Conservation (phyloP, 176 grass and related monocot species). For the Raddia distichophylla region DNA sequence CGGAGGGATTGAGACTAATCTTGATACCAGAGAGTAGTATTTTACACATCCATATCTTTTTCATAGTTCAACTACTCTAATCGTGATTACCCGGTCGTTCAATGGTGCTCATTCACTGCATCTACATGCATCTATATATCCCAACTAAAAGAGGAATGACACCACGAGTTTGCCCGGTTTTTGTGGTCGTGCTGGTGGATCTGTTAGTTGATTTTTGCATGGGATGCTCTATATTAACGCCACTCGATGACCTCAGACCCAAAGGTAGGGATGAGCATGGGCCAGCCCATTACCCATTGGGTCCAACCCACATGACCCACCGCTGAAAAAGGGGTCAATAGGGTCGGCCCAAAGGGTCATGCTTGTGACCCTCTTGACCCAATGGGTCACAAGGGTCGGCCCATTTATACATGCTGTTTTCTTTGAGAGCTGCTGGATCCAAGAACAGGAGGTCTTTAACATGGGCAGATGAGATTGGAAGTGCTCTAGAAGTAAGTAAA, state of each 20-base stretch:
- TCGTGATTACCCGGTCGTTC: background rate
- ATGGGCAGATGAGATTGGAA: too few relatives aligned
- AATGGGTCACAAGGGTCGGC: too few relatives aligned
- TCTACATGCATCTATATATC: background rate
- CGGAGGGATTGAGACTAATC: background rate
- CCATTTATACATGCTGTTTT: too few relatives aligned
- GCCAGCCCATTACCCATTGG: too few relatives aligned
- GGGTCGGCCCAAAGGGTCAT: too few relatives aligned
- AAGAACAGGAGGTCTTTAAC: too few relatives aligned
- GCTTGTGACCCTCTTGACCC: too few relatives aligned
- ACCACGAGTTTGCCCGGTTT: background rate
- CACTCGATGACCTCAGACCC: slow-evolving; percentile 1
- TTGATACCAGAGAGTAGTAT: background rate
- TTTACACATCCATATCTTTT: background rate
- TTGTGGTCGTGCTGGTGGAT: background rate
- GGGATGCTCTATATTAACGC: background rate
- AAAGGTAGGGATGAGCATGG: too few relatives aligned
- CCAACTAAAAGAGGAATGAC: background rate
- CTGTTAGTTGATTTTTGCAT: background rate
- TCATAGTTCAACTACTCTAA: slow-evolving; percentile 18
- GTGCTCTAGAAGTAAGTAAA: too few relatives aligned
- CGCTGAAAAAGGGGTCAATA: too few relatives aligned
- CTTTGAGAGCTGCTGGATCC: too few relatives aligned
- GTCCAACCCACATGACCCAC: too few relatives aligned
- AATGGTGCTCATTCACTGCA: background rate